Evolutionary conservation across 176 grass and related monocot species (phyloP), one percentile per base, ranked within the genome.

Genomic region (Hsuehochloa calcarea): DNA sequence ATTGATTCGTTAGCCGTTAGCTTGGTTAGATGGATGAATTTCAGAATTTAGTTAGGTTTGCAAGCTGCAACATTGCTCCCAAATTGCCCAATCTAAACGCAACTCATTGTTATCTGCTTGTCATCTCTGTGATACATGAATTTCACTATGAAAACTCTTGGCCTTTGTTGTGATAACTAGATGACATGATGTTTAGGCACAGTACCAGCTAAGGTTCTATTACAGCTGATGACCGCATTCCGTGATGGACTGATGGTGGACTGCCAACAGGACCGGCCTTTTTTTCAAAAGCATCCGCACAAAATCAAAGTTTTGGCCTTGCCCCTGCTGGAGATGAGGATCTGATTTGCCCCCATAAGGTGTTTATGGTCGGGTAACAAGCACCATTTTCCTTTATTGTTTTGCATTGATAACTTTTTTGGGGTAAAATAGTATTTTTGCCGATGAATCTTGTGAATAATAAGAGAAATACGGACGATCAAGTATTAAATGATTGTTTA

Each of bases 331-430:
- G 91, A 86, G 92, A 98, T 38, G 82, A 86, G 77, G 95, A 98
- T 90, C 43, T 92, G 68, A 95, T 98, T 87, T 95, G 93, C 40
- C 95, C 93, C 95, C 95, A 65, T 89, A 93, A 89, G 95, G 93
- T 86, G 95, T 95, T 68, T 85, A 92, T 14, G 95, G 95, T 98
- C 52, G 73, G 79, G 52, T n/a, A 67, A 74, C n/a, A n/a, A n/a
- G 10, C 70, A 75, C 40, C 58, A 79, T 12, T 79, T 78, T 41
- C 17, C 13, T 15, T 20, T 79, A 10, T 74, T 66, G 41, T 50
- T 87, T 58, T 51, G 22, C 68, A 72, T 59, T 13, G 6, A 59
- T 12, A 59, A 31, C 14, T 40, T 29, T 8, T 72, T n/a, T n/a
- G 39, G 47, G 22, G 0, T 70, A 39, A 41, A 70, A 13, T 49